Base-by-base conservation (phyloP, 495 filamentous ascomycete species). In the Penicillium canariense region DNA sequence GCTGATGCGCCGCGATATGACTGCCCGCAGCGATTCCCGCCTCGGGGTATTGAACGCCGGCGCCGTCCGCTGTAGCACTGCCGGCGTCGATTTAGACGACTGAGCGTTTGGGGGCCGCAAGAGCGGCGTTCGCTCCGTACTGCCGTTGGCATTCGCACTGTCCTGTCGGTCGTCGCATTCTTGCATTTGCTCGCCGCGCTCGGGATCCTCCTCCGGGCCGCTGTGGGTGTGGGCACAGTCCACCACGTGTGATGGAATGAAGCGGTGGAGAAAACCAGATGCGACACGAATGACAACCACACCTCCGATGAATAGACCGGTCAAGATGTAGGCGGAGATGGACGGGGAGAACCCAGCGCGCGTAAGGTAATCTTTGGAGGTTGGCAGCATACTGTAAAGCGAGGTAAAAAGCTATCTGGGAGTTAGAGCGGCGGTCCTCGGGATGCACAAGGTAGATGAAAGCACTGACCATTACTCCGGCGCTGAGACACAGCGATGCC, bases 321-420 rank as follows among this genome's bases (percentile, higher is more conserved):
- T 90, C 48, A 94, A 75, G 2, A 80, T 71, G 65, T 87, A 91
- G 12, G 86, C 84, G 5, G 93, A 89, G 2, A 69, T 61, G 48
- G 84, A 77, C 0, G 87, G 75, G 4, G 84, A 79, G 68, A 86
- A 81, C 8, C 84, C 84, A 51, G 82, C 86, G 38, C 83, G 77
- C 17, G 76, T 71, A 9, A 98, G 80, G 67, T 93, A 96, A 18
- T 79, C 75, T 59, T 85, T 87, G 4, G 94, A 82, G 12, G 87
- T 88, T 12, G 94, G 94, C 15, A 98, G 83, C 87, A 98, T 97
- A 68, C 88, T 92, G 64, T 94, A 96, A 25, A 98, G 71, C 2
- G 95, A 87, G 49, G 91, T 96, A 65, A 96, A 98, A 15, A 97
- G 78, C 92, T 97, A 64, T 55, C 5, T 11, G 15, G 25, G 7